A percentile compares a stretch with the other conserved stretches of the same genome.
Conservation (phyloP, 495 filamentous ascomycete species). For the Talaromyces thailandensis region DNA sequence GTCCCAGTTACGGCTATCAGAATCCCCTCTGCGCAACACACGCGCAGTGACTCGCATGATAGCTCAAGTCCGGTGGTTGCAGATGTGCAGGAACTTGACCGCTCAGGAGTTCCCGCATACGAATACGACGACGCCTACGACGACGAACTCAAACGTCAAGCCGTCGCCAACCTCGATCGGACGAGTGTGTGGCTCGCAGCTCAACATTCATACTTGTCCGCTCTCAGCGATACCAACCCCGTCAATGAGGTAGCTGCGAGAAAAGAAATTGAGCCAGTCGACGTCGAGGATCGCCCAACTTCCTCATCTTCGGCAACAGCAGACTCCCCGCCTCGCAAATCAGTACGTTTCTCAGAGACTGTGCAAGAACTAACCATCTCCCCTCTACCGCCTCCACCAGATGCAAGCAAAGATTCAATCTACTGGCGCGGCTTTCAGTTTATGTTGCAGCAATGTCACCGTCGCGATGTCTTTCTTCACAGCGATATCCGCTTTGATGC, state of each 20-base stretch:
- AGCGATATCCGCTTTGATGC: conserved; percentile 81
- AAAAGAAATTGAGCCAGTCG: conserved; percentile 7
- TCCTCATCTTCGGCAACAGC: conserved; percentile 19
- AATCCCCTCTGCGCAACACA: conserved; percentile 17
- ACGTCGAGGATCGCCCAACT: conserved; percentile 14
- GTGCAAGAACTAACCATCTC: conserved; percentile 32
- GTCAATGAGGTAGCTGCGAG: conserved; percentile 26
- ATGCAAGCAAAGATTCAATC: conserved; percentile 60
- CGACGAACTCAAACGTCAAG: conserved; percentile 49
- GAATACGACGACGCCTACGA: conserved; percentile 67
- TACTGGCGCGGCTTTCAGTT: conserved; percentile 87
- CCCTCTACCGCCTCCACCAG: conserved; percentile 24
- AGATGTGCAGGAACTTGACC: conserved; percentile 26
- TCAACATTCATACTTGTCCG: conserved; percentile 68
- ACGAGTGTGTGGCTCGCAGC: conserved; percentile 75
- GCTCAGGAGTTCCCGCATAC: conserved; percentile 18
- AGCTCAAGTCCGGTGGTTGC: conserved; percentile 20
- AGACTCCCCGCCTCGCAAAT: conserved; percentile 51
- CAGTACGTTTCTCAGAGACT: conserved; percentile 62
- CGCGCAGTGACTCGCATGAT: conserved; percentile 16
- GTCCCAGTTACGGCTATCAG: conserved; percentile 44
- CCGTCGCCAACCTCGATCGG: conserved; percentile 61
- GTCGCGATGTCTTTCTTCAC: conserved; percentile 72
- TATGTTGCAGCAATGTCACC: conserved; percentile 46
- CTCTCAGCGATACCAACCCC: conserved; percentile 57